Evolutionary conservation across 331 rosid genomes (phyloP).

Genomic region (Malus hybrid): DNA sequence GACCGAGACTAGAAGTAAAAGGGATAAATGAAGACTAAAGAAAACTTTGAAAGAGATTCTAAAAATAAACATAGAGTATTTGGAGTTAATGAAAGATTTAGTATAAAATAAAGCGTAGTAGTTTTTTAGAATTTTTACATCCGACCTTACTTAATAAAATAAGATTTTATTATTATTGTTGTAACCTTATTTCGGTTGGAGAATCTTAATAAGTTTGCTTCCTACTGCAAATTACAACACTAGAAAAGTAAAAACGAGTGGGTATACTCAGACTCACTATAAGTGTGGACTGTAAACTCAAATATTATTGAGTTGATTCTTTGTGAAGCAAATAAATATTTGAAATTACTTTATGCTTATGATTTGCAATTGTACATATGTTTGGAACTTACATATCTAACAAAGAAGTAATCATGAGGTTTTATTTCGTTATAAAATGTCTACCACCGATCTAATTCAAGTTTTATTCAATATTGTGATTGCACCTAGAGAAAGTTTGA

Average conservation of each 20-base stretch:
- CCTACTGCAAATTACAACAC: no score
- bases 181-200: no score
- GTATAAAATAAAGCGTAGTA: accelerated
- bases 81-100: accelerated
- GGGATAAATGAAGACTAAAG: no score
- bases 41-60: no score
- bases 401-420: background rate
- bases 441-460: background rate
- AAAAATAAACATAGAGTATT: no score
- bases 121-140: accelerated
- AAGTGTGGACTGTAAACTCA: no score
- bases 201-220: no score
- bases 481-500: background rate
- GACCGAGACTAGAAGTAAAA: no score
- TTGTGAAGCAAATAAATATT: background rate
- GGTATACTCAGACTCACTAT: no score
- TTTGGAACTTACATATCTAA: background rate
- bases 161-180: no score
- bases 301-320: background rate
- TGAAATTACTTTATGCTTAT: background rate
- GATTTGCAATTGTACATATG: background rate
- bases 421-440: background rate
- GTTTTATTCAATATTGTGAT: background rate
- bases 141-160: accelerated
- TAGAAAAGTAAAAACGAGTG: no score